A percentile compares a stretch with the other conserved stretches of the same genome.
These are phyloP conservation scores for Xylaria sp. DNA, from an alignment of 2,329 filamentous ascomycete species.

Conservation along the genomic window DNA sequence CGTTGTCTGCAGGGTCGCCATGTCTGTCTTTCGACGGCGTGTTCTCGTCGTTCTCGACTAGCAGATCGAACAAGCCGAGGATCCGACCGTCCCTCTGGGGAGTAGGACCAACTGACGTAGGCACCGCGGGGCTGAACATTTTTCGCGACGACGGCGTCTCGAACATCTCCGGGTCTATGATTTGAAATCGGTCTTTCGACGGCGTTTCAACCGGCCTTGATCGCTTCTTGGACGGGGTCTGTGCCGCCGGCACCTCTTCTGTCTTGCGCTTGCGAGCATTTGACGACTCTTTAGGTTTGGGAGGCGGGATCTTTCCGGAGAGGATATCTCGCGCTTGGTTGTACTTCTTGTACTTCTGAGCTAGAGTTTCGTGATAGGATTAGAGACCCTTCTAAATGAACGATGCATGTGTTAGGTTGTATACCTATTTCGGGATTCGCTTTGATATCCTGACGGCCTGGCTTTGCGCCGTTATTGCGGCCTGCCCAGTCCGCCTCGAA, in stretches of 20 bases:
- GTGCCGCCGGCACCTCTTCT: slow-evolving; percentile 37
- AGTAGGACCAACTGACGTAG: slow-evolving; percentile 72
- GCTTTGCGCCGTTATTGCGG: slow-evolving; percentile 67
- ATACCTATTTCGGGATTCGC: slow-evolving; percentile 70
- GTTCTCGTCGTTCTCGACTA: slow-evolving; percentile 54
- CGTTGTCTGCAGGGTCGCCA: slow-evolving; percentile 41
- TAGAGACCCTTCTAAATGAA: background rate
- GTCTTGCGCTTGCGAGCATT: slow-evolving; percentile 46
- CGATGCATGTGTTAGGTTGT: slow-evolving; percentile 14
- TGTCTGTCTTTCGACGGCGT: slow-evolving; percentile 51
- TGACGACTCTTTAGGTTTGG: slow-evolving; percentile 42
- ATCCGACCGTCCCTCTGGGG: slow-evolving; percentile 79
- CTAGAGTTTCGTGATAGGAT: slow-evolving; percentile 44
- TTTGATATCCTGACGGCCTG: slow-evolving; percentile 76
- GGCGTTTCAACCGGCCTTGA: slow-evolving; percentile 51
- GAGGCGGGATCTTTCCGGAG: slow-evolving; percentile 52
- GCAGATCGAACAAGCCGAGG: slow-evolving; percentile 75
- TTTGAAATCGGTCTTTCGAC: slow-evolving; percentile 40
- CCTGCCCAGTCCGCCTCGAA: slow-evolving; percentile 73
- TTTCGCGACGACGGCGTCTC: slow-evolving; percentile 61
- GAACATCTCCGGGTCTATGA: slow-evolving; percentile 43
- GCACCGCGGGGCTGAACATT: slow-evolving; percentile 61
- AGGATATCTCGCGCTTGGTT: slow-evolving; percentile 65
- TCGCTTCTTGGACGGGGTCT: slow-evolving; percentile 59
- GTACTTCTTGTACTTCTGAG: slow-evolving; percentile 77